These are phyloP conservation scores for Melampsora americana DNA, from an alignment of 1,284 basidiomycete species.

Conservation along the genomic window DNA sequence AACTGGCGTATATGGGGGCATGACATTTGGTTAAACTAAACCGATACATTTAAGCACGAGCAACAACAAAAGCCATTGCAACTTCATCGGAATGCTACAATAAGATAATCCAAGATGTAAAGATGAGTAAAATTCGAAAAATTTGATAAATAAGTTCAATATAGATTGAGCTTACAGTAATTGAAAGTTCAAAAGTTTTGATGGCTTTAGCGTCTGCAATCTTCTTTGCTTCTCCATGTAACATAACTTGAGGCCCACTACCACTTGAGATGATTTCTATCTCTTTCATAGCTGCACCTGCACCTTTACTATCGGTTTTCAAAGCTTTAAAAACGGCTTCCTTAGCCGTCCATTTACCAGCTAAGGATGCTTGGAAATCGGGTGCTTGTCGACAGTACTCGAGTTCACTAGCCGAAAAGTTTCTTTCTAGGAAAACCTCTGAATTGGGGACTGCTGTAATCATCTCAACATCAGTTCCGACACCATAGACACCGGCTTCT, in stretches of 20 bases:
- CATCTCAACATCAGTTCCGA: slow-evolving; percentile 62
- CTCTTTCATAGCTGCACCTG: slow-evolving; percentile 86
- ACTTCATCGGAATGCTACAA: slow-evolving; percentile 3
- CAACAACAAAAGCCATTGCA: background rate
- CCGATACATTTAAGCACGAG: no score
- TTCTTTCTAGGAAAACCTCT: slow-evolving; percentile 82
- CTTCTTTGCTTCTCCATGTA: slow-evolving; percentile 74
- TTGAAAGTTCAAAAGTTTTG: slow-evolving; percentile 71
- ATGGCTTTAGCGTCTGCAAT: slow-evolving; percentile 73
- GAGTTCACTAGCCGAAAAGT: slow-evolving; percentile 87
- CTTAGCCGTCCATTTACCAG: slow-evolving; percentile 94
- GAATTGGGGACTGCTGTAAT: slow-evolving; percentile 86
- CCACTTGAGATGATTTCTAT: slow-evolving; percentile 81
- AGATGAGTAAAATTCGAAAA: background rate
- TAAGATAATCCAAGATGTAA: background rate
- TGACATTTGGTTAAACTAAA: no score
- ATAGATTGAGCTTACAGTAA: slow-evolving; percentile 64
- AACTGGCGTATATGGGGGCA: no score
- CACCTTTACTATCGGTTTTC: slow-evolving; percentile 81
- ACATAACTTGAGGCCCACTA: slow-evolving; percentile 64
- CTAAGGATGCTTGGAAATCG: slow-evolving; percentile 84
- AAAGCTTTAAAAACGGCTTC: slow-evolving; percentile 97
- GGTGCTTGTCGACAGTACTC: slow-evolving; percentile 81
- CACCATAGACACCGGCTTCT: slow-evolving; percentile 47
- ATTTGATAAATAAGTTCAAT: background rate